These are phyloP conservation scores for Endotrypanum monterogeii DNA, from an alignment of 208 protist species.

Conservation along the genomic window DNA sequence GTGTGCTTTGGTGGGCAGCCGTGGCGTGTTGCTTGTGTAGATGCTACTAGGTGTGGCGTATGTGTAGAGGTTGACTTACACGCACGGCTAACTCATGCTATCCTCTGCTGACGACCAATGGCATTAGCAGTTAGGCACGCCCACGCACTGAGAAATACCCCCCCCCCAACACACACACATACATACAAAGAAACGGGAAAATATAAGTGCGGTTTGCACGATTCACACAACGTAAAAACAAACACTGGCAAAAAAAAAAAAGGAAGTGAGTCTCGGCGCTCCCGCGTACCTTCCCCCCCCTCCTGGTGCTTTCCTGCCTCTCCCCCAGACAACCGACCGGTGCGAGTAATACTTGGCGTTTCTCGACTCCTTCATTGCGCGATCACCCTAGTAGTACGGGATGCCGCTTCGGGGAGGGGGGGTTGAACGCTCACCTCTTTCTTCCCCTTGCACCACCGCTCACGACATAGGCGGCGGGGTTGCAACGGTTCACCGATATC, in stretches of 20 bases:
- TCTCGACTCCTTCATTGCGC: neutral
- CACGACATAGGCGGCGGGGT: neutral
- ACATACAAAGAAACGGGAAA: too few species aligned
- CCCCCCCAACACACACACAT: too few species aligned
- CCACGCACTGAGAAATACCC: too few species aligned
- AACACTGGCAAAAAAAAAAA: neutral
- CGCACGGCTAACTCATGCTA: too few species aligned
- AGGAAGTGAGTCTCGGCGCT: too few species aligned
- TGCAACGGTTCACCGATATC: neutral
- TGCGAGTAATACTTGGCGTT: neutral
- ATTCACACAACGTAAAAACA: neutral
- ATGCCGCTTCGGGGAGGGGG: too few species aligned
- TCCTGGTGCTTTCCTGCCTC: too few species aligned
- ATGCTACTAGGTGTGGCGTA: neutral
- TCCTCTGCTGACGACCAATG: too few species aligned
- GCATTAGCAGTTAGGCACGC: too few species aligned
- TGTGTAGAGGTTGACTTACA: neutral
- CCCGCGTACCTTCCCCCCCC: too few species aligned
- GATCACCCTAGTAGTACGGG: neutral
- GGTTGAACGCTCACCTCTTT: too few species aligned
- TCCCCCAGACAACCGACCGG: neutral
- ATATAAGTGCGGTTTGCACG: too few species aligned
- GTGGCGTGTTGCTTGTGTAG: conserved; percentile 54
- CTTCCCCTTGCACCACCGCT: neutral
- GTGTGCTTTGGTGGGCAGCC: conserved; percentile 70